Conservation (phyloP, 306 rosid species). For the Prosopis cineraria region DNA sequence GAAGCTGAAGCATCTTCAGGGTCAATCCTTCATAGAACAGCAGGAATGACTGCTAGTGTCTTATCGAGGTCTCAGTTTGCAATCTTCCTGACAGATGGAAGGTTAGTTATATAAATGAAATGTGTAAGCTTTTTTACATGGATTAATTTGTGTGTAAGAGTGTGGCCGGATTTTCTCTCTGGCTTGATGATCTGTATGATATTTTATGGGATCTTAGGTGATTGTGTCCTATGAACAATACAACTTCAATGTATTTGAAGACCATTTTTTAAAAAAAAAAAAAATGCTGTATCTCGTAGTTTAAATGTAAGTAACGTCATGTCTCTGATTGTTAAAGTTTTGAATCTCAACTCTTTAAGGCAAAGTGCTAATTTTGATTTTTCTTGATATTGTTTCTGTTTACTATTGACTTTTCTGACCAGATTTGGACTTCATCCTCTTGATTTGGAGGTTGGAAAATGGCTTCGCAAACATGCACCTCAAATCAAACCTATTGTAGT, state of each 20-base stretch:
- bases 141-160: neutral
- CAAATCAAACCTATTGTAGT: conserved; percentile 72
- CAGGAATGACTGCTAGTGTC: conserved; percentile 75
- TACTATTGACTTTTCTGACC: conserved; percentile 20
- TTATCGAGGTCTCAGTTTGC: conserved; percentile 68
- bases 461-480: conserved; percentile 81
- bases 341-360: neutral
- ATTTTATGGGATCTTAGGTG: neutral
- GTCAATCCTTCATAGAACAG: conserved; percentile 86
- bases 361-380: conserved; percentile 14
- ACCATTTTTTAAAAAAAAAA: neutral
- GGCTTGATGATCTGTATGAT: neutral
- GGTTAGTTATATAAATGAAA: conserved; percentile 43
- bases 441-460: conserved; percentile 87
- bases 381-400: neutral
- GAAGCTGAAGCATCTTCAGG: conserved; percentile 77
- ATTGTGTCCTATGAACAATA: neutral
- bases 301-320: neutral
- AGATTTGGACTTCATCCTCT: conserved; percentile 91
- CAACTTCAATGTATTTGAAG: neutral
- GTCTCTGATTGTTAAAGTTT: neutral
- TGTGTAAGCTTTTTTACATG: neutral
- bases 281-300: neutral
- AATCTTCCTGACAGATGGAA: conserved; percentile 79
- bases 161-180: conserved; percentile 6